phyloP scores from a whole-genome alignment of 106 monocot genomes.

The Dendrobium huoshanense region DNA sequence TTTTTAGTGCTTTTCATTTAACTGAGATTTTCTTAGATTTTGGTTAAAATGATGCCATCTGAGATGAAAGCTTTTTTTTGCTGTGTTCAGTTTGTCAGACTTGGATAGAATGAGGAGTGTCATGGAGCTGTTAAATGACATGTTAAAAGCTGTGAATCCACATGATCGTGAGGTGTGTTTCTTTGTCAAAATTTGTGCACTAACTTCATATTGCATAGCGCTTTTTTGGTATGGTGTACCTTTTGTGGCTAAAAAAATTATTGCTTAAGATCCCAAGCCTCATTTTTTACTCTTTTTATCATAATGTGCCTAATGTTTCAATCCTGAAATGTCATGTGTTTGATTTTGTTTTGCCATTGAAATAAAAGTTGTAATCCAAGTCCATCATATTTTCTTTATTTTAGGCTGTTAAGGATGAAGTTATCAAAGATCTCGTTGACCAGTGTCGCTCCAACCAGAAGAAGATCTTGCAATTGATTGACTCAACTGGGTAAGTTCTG shows the following conservation, averaged over 20 bases:
- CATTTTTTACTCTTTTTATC: too few relatives aligned
- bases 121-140: slow-evolving; percentile 73
- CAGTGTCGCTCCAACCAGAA: slow-evolving; percentile 82
- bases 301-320: too few relatives aligned
- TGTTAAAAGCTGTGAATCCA: slow-evolving; percentile 81
- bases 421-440: slow-evolving; percentile 75
- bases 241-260: too few relatives aligned
- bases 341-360: too few relatives aligned
- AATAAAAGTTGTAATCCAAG: neutral
- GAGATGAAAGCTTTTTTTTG: too few relatives aligned
- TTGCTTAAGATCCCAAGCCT: too few relatives aligned
- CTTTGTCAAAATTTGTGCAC: neutral
- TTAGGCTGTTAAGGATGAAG: slow-evolving; percentile 86
- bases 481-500: slow-evolving; percentile 52
- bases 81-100: slow-evolving; percentile 49
- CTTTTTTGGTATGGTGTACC: too few relatives aligned
- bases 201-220: too few relatives aligned
- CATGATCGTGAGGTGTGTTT: slow-evolving; percentile 50
- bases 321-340: too few relatives aligned
- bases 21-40: neutral
- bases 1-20: neutral
- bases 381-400: neutral
- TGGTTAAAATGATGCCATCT: neutral
- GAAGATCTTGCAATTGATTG: slow-evolving; percentile 60
- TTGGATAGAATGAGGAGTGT: slow-evolving; percentile 52